Percentiles rank a stretch among this genome's conserved stretches.
phyloP scores from a whole-genome alignment of 1,284 basidiomycete genomes.

The Boletellus dicymbophilus region DNA sequence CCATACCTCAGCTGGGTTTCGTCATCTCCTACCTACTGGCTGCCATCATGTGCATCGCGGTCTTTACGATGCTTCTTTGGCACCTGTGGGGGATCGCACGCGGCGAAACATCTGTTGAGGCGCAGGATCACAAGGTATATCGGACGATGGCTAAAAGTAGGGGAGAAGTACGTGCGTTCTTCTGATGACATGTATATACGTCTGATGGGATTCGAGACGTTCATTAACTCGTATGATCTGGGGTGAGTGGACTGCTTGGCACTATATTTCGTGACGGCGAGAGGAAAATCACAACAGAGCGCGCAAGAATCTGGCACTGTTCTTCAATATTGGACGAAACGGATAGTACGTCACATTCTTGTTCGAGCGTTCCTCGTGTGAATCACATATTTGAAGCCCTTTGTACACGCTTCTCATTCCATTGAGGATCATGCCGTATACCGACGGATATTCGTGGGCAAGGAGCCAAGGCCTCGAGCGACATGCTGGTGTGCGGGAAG shows the following conservation, averaged over 20 bases:
- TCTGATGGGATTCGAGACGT: slow-evolving; percentile 46
- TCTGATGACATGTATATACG: background rate
- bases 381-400: slow-evolving; percentile 47
- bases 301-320: slow-evolving; percentile 74
- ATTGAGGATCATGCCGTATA: slow-evolving; percentile 77
- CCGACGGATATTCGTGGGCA: slow-evolving; percentile 85
- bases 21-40: slow-evolving; percentile 80
- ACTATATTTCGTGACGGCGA: background rate
- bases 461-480: slow-evolving; percentile 62
- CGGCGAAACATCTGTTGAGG: slow-evolving; percentile 94
- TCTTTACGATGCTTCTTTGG: slow-evolving; percentile 80
- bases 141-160: slow-evolving; percentile 66
- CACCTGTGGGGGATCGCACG: slow-evolving; percentile 75
- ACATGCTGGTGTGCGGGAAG: slow-evolving; percentile 60
- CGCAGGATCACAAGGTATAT: slow-evolving; percentile 86
- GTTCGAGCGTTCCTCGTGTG: background rate
- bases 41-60: slow-evolving; percentile 74
- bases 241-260: slow-evolving; percentile 48
- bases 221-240: slow-evolving; percentile 91
- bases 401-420: slow-evolving; percentile 82
- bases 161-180: slow-evolving; percentile 55
- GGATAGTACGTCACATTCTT: slow-evolving; percentile 69
- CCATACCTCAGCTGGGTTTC: slow-evolving; percentile 70
- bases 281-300: slow-evolving; percentile 36
- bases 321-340: slow-evolving; percentile 84